Evolutionary conservation across 2,329 filamentous ascomycete species (phyloP), one percentile per base, ranked within the genome.

Genomic region (Fusarium sp.): DNA sequence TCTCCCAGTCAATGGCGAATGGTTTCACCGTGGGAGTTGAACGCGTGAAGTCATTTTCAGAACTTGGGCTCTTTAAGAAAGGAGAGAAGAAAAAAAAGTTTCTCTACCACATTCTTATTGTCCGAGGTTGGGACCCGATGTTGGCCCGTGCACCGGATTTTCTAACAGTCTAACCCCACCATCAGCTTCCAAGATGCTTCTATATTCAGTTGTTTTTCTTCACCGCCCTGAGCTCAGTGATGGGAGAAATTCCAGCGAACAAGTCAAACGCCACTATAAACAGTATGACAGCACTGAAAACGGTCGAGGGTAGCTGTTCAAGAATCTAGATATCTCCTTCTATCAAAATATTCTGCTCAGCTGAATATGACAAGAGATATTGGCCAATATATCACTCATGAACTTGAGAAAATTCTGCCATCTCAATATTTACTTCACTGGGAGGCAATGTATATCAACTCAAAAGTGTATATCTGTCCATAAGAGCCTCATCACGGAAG

Each of bases 11-110:
- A 70, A 66, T 71, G 74, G 75, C 59, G 76, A 77, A 64, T 59
- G 50, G 58, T 71, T 76, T 78, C 71, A 76, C 66, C 75, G 74
- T 56, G 70, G 67, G 67, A 71, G 54, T 73, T 71, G 70, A 53
- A 65, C 67, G 72, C 62, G 71, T 73, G 59, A 71, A 71, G 70
- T 73, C 76, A 78, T 78, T 54, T 70, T 77, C 70, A 68, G 72
- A 65, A 72, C 65, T 54, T 64, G 50, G 62, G 65, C 62, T 70
- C 75, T 62, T 75, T 71, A 65, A 63, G 69, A 70, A 75, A 71
- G 74, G 71, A 72, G 75, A 65, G 56, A 68, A 55, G 67, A 71
- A 75, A 80, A 80, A 80, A 81, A 80, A 77, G 72, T 68, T 71
- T 75, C 72, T 68, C 68, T 62, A 70, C 50, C 68, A 64, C 65